These are phyloP conservation scores for Pyrenula aspistea DNA, from an alignment of 495 filamentous ascomycete genomes.

Conservation along the genomic window DNA sequence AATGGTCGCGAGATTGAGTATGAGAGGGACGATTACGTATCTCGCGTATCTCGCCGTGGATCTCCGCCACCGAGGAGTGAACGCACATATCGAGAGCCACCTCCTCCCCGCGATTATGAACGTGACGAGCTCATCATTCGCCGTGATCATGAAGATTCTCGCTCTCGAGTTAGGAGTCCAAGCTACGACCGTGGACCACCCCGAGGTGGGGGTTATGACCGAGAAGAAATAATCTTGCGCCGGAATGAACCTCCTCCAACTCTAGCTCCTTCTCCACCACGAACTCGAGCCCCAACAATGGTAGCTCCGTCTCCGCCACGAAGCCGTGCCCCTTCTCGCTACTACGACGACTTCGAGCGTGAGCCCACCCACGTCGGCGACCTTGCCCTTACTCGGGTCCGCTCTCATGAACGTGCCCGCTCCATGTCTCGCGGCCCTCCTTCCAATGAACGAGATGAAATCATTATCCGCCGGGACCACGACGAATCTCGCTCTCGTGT, in stretches of 20 bases:
- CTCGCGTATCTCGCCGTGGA: constrained; percentile 2
- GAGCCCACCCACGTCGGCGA: not conserved
- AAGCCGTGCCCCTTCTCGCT: too few relatives aligned
- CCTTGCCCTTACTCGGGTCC: not conserved
- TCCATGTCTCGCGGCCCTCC: constrained; percentile 6
- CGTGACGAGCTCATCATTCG: constrained; percentile 19
- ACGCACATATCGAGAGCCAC: constrained; percentile 10
- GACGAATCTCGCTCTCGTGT: constrained; percentile 4
- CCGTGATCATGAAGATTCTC: constrained; percentile 10
- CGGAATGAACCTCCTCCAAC: not conserved
- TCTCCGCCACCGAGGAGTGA: not conserved
- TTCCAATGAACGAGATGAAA: constrained; percentile 9
- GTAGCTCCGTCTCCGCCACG: not conserved
- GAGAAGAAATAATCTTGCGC: constrained; percentile 15
- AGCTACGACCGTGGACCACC: constrained; percentile 3
- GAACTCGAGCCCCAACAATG: too few relatives aligned
- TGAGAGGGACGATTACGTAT: constrained; percentile 13
- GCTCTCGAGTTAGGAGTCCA: constrained; percentile 1
- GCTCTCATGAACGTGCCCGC: constrained; percentile 13
- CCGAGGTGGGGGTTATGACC: constrained; percentile 10
- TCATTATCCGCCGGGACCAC: constrained; percentile 16
- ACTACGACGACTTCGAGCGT: not conserved
- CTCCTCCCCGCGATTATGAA: constrained; percentile 7
- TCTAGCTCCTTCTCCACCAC: not conserved
- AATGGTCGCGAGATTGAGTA: constrained; percentile 9